A percentile compares a stretch with the other conserved stretches of the same genome.
These are phyloP conservation scores for Populus davidiana DNA, from an alignment of 345 rosid genomes.

Conservation along the genomic window DNA sequence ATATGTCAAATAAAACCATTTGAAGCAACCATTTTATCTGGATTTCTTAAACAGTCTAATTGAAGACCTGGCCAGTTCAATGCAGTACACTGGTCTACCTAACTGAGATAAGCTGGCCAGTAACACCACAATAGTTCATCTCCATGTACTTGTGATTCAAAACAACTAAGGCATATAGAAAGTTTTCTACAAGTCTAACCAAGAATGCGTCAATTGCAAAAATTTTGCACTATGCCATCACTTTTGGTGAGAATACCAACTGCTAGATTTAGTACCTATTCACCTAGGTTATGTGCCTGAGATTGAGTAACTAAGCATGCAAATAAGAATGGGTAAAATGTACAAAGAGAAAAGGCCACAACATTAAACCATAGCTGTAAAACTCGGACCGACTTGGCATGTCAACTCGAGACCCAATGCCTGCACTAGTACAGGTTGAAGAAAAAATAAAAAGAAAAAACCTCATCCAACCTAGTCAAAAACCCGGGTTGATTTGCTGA, in stretches of 20 bases:
- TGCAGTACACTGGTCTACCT: not conserved
- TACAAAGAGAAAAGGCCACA: not conserved
- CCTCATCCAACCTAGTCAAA: no score
- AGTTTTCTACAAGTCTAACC: not conserved
- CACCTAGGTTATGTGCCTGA: not conserved
- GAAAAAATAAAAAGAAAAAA: no score
- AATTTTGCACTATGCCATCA: not conserved
- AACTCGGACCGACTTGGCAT: no score
- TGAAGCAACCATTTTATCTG: not conserved
- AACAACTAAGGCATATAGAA: not conserved
- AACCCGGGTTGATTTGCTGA: no score
- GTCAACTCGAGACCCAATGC: no score
- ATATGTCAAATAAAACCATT: no score
- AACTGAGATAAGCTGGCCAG: not conserved
- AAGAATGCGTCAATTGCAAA: not conserved
- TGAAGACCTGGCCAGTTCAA: not conserved
- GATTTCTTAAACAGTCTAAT: not conserved
- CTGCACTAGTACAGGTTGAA: no score
- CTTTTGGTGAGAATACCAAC: not conserved
- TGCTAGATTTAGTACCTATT: not conserved
- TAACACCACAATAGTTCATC: not conserved
- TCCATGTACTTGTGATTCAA: not conserved
- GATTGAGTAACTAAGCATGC: not conserved
- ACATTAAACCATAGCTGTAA: no score
- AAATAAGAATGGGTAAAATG: not conserved